phyloP scores from a whole-genome alignment of 2,329 filamentous ascomycete species.

The Epichloe uncinata region DNA sequence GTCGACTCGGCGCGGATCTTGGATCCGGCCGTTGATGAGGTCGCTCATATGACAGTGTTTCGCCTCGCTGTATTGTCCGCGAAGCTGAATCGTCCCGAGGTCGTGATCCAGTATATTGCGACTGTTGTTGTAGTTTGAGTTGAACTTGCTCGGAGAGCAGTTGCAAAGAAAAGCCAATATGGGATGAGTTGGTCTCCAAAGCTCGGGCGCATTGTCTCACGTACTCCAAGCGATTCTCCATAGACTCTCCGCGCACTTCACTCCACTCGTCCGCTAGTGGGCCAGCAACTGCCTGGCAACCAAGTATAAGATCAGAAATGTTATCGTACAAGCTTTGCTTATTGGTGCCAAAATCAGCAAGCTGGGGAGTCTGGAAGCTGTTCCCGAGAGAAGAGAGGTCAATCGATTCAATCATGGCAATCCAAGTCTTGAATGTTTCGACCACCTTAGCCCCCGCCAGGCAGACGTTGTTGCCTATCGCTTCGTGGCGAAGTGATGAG shows the following conservation, averaged over 20 bases:
- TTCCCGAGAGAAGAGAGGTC: conserved; percentile 70
- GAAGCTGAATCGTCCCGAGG: conserved; percentile 32
- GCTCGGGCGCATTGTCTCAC: conserved; percentile 67
- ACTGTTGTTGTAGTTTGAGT: conserved; percentile 32
- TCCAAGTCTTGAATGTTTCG: conserved; percentile 82
- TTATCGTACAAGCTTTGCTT: conserved; percentile 93
- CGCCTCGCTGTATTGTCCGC: conserved; percentile 42
- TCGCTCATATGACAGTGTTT: conserved; percentile 41
- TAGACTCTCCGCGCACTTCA: conserved; percentile 74
- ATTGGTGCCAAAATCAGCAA: conserved; percentile 76
- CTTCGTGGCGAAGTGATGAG: conserved; percentile 61
- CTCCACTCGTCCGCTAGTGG: conserved; percentile 93
- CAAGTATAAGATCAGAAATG: conserved; percentile 74
- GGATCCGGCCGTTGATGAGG: conserved; percentile 46
- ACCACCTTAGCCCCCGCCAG: conserved; percentile 65
- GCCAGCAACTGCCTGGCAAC: conserved; percentile 82
- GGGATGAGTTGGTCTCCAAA: conserved; percentile 73
- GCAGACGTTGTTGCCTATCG: conserved; percentile 74
- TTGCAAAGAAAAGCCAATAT: conserved; percentile 79
- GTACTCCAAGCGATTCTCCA: conserved; percentile 74
- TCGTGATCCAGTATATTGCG: conserved; percentile 21
- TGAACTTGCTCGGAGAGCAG: conserved; percentile 73
- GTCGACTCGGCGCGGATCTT: conserved; percentile 28
- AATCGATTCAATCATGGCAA: conserved; percentile 80
- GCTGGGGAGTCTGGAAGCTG: conserved; percentile 68